Evolutionary conservation across 768 basidiomycete species (phyloP).

Genomic region (Termitomyces sp.): DNA sequence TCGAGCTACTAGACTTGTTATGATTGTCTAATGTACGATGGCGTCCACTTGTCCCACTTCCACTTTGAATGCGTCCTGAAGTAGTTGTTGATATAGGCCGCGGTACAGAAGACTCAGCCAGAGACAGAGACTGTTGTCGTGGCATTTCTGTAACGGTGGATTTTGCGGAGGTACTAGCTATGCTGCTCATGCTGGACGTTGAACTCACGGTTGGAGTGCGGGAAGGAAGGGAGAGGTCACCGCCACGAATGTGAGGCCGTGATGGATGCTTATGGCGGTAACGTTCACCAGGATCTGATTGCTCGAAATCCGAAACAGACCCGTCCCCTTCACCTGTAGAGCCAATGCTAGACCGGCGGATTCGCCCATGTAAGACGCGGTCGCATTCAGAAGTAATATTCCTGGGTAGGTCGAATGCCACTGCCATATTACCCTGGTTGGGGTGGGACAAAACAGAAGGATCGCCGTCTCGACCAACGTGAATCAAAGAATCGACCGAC

Average conservation of each 20-base stretch:
- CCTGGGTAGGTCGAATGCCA: constrained; percentile 30
- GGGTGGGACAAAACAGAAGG: constrained; percentile 29
- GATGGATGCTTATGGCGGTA: constrained; percentile 44
- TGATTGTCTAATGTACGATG: constrained; percentile 32
- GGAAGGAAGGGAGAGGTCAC: constrained; percentile 61
- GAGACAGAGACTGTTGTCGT: constrained; percentile 33
- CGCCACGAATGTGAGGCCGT: constrained; percentile 43
- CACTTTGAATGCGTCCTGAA: constrained; percentile 52
- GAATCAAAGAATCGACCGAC: constrained; percentile 74
- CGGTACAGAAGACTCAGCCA: constrained; percentile 31
- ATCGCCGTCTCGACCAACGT: constrained; percentile 34
- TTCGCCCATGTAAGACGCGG: constrained; percentile 34
- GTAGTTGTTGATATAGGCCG: constrained; percentile 16
- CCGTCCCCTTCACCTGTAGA: constrained; percentile 39
- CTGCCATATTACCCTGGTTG: constrained; percentile 32
- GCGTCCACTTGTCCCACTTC: constrained; percentile 46
- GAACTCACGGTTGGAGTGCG: constrained; percentile 41
- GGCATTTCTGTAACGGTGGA: constrained; percentile 32
- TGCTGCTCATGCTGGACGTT: constrained; percentile 34
- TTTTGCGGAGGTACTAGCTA: constrained; percentile 29
- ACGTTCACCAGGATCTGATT: constrained; percentile 43
- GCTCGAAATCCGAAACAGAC: constrained; percentile 49
- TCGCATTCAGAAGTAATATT: constrained; percentile 18
- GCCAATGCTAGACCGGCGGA: constrained; percentile 54
- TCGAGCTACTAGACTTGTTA: constrained; percentile 22